Evolutionary conservation across 805 yeast genomes (phyloP).

Genomic region (Starmerella floricola): DNA sequence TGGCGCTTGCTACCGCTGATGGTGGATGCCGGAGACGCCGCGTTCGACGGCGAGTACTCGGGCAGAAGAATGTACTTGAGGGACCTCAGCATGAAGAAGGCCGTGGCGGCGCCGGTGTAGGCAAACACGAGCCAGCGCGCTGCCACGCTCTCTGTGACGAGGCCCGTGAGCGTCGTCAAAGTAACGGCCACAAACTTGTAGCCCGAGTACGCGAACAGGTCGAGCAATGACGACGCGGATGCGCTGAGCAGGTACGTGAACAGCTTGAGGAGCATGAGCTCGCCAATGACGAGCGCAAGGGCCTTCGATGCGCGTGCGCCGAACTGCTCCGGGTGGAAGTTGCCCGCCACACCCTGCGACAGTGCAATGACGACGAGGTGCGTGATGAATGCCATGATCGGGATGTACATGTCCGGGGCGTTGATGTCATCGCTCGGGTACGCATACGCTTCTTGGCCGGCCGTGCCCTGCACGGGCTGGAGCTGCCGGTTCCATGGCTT

Average conservation of each 20-base stretch:
- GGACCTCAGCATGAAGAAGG: conserved; percentile 39
- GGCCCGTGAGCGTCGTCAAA: conserved; percentile 28
- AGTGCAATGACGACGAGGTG: conserved; percentile 75
- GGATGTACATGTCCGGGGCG: conserved; percentile 94
- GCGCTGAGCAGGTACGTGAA: conserved; percentile 73
- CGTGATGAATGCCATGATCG: conserved; percentile 83
- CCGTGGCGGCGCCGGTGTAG: conserved; percentile 46
- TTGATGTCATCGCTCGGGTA: conserved; percentile 79
- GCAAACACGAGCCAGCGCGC: conserved; percentile 41
- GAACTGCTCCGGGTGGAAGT: conserved; percentile 83
- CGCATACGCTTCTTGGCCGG: conserved; percentile 38
- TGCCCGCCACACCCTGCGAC: conserved; percentile 73
- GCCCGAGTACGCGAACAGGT: conserved; percentile 78
- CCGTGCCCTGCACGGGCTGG: conserved; percentile 29
- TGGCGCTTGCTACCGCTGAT: conserved; percentile 52
- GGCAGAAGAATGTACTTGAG: conserved; percentile 59
- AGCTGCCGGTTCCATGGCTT: conserved; percentile 63
- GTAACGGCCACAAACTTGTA: conserved; percentile 75
- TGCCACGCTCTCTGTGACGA: conserved; percentile 26
- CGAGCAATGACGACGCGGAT: conserved; percentile 55
- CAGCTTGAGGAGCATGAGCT: conserved; percentile 59
- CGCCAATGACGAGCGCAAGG: conserved; percentile 66
- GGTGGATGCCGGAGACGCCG: conserved; percentile 35
- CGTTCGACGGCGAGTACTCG: conserved; percentile 38
- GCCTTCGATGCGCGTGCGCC: conserved; percentile 82